phyloP scores from a whole-genome alignment of 768 basidiomycete genomes.

The Candolleomyces efflorescens region DNA sequence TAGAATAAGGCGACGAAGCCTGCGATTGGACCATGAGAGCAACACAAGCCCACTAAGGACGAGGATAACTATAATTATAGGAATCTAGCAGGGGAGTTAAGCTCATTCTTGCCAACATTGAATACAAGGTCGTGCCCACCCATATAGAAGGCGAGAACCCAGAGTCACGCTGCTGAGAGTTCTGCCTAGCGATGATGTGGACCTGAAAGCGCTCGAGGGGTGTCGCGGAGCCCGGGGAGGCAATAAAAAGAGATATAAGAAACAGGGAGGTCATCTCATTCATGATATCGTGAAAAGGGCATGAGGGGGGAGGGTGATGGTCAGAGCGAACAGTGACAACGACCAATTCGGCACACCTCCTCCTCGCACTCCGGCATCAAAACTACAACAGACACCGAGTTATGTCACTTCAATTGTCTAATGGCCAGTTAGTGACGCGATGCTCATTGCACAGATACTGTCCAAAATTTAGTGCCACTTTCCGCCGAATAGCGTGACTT shows the following conservation, averaged over 20 bases:
- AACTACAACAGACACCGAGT: too few species aligned
- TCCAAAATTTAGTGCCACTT: too few species aligned
- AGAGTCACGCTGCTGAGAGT: background rate
- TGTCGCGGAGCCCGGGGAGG: background rate
- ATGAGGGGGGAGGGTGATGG: background rate
- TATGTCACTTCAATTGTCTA: too few species aligned
- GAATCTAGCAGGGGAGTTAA: slow-evolving; percentile 15
- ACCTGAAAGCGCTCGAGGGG: background rate
- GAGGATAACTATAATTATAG: slow-evolving; percentile 27
- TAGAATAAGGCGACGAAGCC: slow-evolving; percentile 10
- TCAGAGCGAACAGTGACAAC: too few species aligned
- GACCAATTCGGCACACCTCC: too few species aligned
- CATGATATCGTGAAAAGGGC: background rate
- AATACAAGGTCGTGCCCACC: background rate
- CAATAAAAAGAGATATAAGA: background rate
- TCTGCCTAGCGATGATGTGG: slow-evolving; percentile 1
- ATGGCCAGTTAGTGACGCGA: too few species aligned
- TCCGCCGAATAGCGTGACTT: too few species aligned
- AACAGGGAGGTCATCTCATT: background rate
- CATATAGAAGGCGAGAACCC: background rate
- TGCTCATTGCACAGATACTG: too few species aligned
- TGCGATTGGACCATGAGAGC: slow-evolving; percentile 16
- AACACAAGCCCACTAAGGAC: slow-evolving; percentile 19
- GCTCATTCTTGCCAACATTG: background rate
- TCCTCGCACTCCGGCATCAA: too few species aligned